Evolutionary conservation across 2,329 filamentous ascomycete species (phyloP).

Genomic region (Colletotrichum shisoi): DNA sequence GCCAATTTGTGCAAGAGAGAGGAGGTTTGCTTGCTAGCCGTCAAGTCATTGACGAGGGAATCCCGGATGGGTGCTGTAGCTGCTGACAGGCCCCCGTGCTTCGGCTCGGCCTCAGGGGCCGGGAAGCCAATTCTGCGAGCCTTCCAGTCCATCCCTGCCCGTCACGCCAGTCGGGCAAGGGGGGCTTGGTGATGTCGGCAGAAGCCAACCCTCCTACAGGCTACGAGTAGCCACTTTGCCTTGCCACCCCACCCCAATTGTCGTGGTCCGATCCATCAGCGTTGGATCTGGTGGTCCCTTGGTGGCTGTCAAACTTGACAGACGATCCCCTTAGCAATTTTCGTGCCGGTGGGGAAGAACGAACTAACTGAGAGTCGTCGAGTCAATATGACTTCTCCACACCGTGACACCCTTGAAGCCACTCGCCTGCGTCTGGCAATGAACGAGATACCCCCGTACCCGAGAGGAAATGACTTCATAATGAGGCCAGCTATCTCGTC

Average conservation of each 20-base stretch:
- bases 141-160: conserved; percentile 17
- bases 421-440: conserved; percentile 4
- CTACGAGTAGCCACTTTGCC: conserved; percentile 27
- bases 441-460: conserved; percentile 2
- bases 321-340: conserved; percentile 38
- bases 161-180: conserved; percentile 34
- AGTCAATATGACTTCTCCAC: conserved; percentile 25
- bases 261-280: conserved; percentile 38
- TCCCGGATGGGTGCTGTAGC: not conserved
- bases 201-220: conserved; percentile 26
- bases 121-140: conserved; percentile 15
- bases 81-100: conserved; percentile 18
- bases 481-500: conserved; percentile 37
- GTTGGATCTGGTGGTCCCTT: conserved; percentile 38
- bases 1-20: conserved; percentile 25
- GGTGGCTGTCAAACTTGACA: conserved; percentile 40
- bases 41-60: conserved; percentile 15
- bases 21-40: conserved; percentile 18
- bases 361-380: conserved; percentile 5
- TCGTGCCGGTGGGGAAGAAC: conserved; percentile 18
- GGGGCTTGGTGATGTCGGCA: conserved; percentile 25
- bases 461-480: conserved; percentile 35
- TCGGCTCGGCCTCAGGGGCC: conserved; percentile 33
- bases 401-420: conserved; percentile 9
- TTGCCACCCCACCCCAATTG: conserved; percentile 29